These are phyloP conservation scores for Malassezia furfur DNA, from an alignment of 1,284 basidiomycete species.

Conservation along the genomic window DNA sequence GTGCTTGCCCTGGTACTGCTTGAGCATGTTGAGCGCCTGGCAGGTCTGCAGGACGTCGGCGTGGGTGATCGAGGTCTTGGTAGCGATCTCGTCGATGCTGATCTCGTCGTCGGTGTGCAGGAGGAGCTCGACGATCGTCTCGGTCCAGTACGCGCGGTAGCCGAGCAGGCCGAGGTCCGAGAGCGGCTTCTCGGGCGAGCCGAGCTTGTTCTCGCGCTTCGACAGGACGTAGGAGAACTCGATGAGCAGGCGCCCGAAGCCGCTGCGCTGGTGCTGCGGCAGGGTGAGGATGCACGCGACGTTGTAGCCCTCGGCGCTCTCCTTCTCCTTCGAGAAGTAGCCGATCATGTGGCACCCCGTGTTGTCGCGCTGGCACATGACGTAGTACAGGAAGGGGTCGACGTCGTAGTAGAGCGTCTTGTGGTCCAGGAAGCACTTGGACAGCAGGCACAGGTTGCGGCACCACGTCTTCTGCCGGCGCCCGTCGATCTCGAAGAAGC, in stretches of 20 bases:
- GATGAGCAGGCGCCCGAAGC: slow-evolving; percentile 89
- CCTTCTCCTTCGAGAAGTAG: slow-evolving; percentile 99
- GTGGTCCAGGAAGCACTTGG: slow-evolving; percentile 97
- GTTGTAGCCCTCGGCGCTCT: slow-evolving; percentile 94
- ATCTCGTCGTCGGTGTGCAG: slow-evolving; percentile 61
- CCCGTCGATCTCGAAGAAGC: slow-evolving; percentile 97
- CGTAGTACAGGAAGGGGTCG: slow-evolving; percentile 98
- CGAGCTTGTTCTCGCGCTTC: slow-evolving; percentile 90
- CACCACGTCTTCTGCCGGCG: slow-evolving; percentile 93
- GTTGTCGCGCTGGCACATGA: slow-evolving; percentile 83
- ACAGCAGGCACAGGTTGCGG: slow-evolving; percentile 87
- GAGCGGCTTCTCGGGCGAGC: slow-evolving; percentile 94
- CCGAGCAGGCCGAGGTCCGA: slow-evolving; percentile 84
- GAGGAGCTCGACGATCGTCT: slow-evolving; percentile 86
- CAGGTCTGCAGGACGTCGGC: slow-evolving; percentile 98
- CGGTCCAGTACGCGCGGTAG: slow-evolving; percentile 95
- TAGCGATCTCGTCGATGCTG: slow-evolving; percentile 92
- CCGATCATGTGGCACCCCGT: slow-evolving; percentile 87
- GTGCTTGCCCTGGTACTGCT: slow-evolving; percentile 90
- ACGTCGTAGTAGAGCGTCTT: slow-evolving; percentile 99
- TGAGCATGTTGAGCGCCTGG: slow-evolving; percentile 86
- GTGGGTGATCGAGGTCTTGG: slow-evolving; percentile 91
- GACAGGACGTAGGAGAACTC: slow-evolving; percentile 97
- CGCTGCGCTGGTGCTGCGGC: slow-evolving; percentile 91
- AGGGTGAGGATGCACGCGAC: slow-evolving; percentile 96